Evolutionary conservation across 148 eudicot species (phyloP).

Genomic region (Cornus kousa): DNA sequence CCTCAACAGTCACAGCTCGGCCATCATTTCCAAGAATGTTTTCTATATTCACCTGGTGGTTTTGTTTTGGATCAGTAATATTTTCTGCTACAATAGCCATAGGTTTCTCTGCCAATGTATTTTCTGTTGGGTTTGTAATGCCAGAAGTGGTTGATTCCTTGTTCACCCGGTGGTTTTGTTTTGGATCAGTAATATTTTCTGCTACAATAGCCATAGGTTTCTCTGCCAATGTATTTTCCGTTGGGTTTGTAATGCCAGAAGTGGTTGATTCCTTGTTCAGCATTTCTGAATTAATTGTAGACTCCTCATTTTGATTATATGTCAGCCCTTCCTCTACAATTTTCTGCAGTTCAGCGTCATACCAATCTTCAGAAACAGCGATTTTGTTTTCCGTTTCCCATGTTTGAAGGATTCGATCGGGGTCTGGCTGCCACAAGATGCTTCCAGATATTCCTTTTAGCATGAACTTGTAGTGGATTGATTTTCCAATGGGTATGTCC

Average conservation of each 20-base stretch:
- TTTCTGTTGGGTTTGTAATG: not conserved
- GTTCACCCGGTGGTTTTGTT: not conserved
- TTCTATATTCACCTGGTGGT: not conserved
- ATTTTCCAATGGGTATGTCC: conserved; percentile 52
- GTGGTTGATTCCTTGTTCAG: conserved; percentile 4
- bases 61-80: conserved; percentile 5
- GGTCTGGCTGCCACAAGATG: conserved; percentile 60
- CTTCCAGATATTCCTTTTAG: conserved; percentile 30
- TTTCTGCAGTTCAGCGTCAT: conserved; percentile 35
- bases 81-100: conserved; percentile 16
- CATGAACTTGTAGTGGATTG: conserved; percentile 54
- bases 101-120: not conserved
- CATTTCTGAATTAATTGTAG: conserved; percentile 2
- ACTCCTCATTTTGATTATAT: not conserved
- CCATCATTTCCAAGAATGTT: conserved; percentile 5
- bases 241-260: not conserved
- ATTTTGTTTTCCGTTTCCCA: conserved; percentile 42
- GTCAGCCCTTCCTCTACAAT: conserved; percentile 30
- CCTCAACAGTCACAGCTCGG: not conserved
- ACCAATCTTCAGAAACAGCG: conserved; percentile 51
- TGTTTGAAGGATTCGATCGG: conserved; percentile 45
- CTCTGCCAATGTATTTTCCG: not conserved
- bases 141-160: not conserved
- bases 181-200: conserved; percentile 14
- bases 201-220: conserved; percentile 10